phyloP scores from a whole-genome alignment of 352 stramenopile species.

The Globisporangium solare region DNA sequence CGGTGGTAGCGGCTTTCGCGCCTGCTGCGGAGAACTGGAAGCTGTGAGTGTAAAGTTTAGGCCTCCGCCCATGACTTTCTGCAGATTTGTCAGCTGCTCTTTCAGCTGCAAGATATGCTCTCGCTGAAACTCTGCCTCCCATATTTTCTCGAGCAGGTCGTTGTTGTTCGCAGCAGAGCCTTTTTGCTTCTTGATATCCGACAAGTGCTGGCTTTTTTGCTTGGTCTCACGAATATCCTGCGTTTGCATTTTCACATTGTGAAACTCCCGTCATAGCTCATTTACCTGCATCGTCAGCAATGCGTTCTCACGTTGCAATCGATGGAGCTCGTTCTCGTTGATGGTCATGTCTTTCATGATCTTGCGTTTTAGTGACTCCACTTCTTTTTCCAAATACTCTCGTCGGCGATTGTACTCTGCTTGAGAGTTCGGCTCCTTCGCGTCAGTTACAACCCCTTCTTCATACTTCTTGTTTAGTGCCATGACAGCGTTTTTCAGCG shows the following conservation, averaged over 20 bases:
- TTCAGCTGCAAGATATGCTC: constrained; percentile 75
- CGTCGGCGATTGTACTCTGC: constrained; percentile 89
- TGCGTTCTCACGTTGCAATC: constrained; percentile 78
- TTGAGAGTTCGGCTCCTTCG: constrained; percentile 88
- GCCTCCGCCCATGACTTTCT: constrained; percentile 55
- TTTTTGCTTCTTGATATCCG: constrained; percentile 18
- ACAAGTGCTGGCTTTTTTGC: constrained; percentile 17
- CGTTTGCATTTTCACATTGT: constrained; percentile 69
- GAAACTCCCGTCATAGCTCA: constrained; percentile 76
- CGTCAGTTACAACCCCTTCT: constrained; percentile 56
- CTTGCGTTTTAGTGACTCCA: constrained; percentile 88
- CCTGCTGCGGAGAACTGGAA: constrained; percentile 20
- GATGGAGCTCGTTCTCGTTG: constrained; percentile 76
- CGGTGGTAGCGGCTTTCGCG: constrained; percentile 11
- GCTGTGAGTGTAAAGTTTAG: constrained; percentile 47
- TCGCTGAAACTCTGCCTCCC: constrained; percentile 60
- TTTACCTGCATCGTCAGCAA: constrained; percentile 81
- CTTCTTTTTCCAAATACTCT: constrained; percentile 89
- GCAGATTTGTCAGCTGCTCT: constrained; percentile 50
- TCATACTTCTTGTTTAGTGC: constrained; percentile 86
- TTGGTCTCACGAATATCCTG: constrained; percentile 56
- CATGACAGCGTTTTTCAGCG: constrained; percentile 74
- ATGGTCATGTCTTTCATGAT: constrained; percentile 86
- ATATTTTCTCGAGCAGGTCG: constrained; percentile 45
- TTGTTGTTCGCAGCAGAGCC: constrained; percentile 12